A percentile compares a stretch with the other conserved stretches of the same genome.
Evolutionary conservation across 352 stramenopile genomes (phyloP).

Genomic region (Thraustochytrium sp.): DNA sequence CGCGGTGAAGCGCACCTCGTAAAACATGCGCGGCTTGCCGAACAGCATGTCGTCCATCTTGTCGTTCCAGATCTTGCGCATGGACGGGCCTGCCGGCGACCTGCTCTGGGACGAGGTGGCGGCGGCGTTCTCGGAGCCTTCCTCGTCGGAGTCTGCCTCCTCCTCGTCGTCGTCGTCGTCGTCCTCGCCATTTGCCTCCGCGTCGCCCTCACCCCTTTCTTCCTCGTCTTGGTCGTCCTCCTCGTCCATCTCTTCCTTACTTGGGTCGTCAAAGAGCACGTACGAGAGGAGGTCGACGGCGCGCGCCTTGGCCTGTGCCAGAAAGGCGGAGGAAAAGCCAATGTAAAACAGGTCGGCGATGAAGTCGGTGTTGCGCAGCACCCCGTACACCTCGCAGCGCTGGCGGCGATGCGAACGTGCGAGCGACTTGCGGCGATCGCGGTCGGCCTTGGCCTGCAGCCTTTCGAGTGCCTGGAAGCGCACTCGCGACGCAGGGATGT

Average conservation of each 20-base stretch:
- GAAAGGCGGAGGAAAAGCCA: conserved; percentile 18
- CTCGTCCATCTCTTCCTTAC: background rate
- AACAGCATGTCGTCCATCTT: conserved; percentile 24
- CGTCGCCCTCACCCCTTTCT: background rate
- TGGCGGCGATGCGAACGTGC: background rate
- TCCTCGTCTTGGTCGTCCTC: background rate
- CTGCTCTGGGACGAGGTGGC: background rate
- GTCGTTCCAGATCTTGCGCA: background rate
- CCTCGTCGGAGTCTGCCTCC: background rate
- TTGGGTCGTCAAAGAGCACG: conserved; percentile 21
- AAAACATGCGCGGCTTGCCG: conserved; percentile 25
- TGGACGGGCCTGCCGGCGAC: background rate
- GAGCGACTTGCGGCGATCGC: background rate
- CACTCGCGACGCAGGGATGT: conserved; percentile 2
- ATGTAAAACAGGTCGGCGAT: conserved; percentile 38
- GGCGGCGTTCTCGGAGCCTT: background rate
- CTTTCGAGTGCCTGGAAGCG: conserved; percentile 4
- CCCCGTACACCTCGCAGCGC: background rate
- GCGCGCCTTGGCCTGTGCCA: background rate
- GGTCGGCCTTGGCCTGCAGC: conserved; percentile 10
- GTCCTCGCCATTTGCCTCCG: conserved; percentile 3
- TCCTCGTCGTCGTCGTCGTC: background rate
- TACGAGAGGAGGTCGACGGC: background rate
- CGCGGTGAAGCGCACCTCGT: background rate
- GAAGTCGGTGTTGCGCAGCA: conserved; percentile 21